A percentile compares a stretch with the other conserved stretches of the same genome.
phyloP scores from a whole-genome alignment of 257 asterid genomes.

The Solanum pennellii region DNA sequence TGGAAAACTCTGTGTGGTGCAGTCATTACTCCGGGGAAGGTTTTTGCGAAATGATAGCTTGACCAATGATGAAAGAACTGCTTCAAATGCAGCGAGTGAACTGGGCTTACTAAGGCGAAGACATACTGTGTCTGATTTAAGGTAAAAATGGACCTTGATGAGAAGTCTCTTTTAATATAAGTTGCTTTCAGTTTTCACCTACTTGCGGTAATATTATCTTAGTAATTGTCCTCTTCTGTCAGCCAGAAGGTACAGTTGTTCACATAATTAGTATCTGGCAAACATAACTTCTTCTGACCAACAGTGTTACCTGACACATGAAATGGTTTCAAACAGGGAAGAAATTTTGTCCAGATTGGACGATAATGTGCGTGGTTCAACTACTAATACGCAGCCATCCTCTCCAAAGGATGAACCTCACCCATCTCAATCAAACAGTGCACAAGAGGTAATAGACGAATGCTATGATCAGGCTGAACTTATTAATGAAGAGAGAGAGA shows the following conservation, averaged over 20 bases:
- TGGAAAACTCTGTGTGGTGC: slow-evolving; percentile 4
- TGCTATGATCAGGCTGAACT: slow-evolving; percentile 18
- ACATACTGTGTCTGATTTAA: slow-evolving; percentile 68
- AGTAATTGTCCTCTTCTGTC: background rate
- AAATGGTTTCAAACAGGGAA: slow-evolving; percentile 40
- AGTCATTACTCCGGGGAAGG: slow-evolving; percentile 81
- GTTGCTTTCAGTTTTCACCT: background rate
- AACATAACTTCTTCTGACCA: background rate
- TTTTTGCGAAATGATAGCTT: slow-evolving; percentile 49
- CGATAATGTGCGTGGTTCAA: slow-evolving; percentile 19
- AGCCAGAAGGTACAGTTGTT: background rate
- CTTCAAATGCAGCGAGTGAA: slow-evolving; percentile 56
- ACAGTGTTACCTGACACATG: background rate
- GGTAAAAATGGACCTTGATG: slow-evolving; percentile 27
- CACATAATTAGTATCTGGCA: background rate
- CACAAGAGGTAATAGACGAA: slow-evolving; percentile 13
- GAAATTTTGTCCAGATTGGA: slow-evolving; percentile 68
- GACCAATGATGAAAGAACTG: slow-evolving; percentile 39
- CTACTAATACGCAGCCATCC: slow-evolving; percentile 14
- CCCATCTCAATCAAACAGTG: slow-evolving; percentile 4
- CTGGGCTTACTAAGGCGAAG: slow-evolving; percentile 65
- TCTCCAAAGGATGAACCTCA: slow-evolving; percentile 9
- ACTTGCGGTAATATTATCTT: background rate
- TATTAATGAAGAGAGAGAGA: slow-evolving; percentile 23
- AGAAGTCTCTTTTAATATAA: background rate